Evolutionary conservation across 352 stramenopile genomes (phyloP).

Genomic region (Phytophthora aleatoria): DNA sequence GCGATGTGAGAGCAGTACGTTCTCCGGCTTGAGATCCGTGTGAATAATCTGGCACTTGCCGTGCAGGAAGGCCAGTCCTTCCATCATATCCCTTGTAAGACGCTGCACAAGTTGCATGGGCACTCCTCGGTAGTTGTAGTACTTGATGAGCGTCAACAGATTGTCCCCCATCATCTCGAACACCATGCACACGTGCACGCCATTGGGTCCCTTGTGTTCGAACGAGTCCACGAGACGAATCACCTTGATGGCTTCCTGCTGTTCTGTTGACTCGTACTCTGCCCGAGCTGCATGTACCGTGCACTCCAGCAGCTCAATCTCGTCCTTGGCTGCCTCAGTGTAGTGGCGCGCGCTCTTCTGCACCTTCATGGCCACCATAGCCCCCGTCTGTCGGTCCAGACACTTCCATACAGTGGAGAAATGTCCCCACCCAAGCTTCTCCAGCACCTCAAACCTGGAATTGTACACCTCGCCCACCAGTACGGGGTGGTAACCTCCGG

Average conservation of each 20-base stretch:
- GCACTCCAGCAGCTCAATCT: constrained; percentile 97
- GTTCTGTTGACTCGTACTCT: constrained; percentile 19
- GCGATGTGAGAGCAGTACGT: constrained; percentile 93
- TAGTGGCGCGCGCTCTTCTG: constrained; percentile 99
- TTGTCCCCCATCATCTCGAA: constrained; percentile 99
- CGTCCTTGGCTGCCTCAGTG: constrained; percentile 97
- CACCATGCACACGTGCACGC: constrained; percentile 97
- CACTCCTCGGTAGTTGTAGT: constrained; percentile 98
- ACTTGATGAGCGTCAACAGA: constrained; percentile 98
- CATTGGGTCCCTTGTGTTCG: constrained; percentile 96
- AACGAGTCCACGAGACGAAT: constrained; percentile 94
- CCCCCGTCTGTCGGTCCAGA: constrained; percentile 79
- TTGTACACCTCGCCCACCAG: constrained; percentile 92
- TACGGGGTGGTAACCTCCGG: constrained; percentile 98
- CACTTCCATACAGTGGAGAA: constrained; percentile 99
- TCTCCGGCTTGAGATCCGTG: constrained; percentile 99
- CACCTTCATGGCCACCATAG: constrained; percentile 96
- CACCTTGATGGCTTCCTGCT: constrained; percentile 49
- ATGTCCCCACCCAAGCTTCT: constrained; percentile 99
- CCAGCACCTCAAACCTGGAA: constrained; percentile 94
- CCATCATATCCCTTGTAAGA: constrained; percentile 94
- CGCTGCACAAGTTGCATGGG: constrained; percentile 95
- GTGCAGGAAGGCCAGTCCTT: constrained; percentile 98
- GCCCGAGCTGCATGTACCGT: constrained; percentile 68
- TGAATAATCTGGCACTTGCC: constrained; percentile 99